phyloP scores from a whole-genome alignment of 2,329 filamentous ascomycete genomes.

The Diaporthe eres region DNA sequence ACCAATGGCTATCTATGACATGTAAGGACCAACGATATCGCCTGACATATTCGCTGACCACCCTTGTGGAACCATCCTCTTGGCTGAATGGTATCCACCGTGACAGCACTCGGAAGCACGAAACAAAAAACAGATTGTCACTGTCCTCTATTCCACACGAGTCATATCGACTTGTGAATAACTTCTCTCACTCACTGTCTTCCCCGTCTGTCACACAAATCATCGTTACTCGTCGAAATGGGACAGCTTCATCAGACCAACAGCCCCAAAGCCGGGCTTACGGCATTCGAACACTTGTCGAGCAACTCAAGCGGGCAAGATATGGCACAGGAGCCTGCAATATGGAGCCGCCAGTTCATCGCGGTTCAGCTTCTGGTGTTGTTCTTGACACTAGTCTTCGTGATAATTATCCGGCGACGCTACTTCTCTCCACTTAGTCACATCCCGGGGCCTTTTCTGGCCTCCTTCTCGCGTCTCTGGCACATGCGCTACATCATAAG shows the following conservation, averaged over 20 bases:
- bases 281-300: not conserved
- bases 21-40: not conserved
- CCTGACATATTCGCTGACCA: not conserved
- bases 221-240: not conserved
- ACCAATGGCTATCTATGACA: not conserved
- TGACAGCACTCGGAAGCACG: too few species aligned
- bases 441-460: constrained; percentile 58
- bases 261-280: not conserved
- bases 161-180: not conserved
- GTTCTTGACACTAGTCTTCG: not conserved
- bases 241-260: not conserved
- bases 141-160: not conserved
- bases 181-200: not conserved
- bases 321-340: not conserved
- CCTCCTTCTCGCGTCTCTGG: constrained; percentile 57
- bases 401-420: constrained; percentile 41
- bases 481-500: constrained; percentile 53
- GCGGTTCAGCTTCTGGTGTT: not conserved
- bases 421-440: constrained; percentile 56
- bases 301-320: not conserved
- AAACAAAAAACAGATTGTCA: not conserved
- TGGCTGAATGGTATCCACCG: not conserved
- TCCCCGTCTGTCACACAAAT: not conserved
- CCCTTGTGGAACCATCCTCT: not conserved
- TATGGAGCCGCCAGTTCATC: not conserved